These are phyloP conservation scores for Leersia perrieri DNA, from an alignment of 176 grass and related monocot species.

Conservation along the genomic window DNA sequence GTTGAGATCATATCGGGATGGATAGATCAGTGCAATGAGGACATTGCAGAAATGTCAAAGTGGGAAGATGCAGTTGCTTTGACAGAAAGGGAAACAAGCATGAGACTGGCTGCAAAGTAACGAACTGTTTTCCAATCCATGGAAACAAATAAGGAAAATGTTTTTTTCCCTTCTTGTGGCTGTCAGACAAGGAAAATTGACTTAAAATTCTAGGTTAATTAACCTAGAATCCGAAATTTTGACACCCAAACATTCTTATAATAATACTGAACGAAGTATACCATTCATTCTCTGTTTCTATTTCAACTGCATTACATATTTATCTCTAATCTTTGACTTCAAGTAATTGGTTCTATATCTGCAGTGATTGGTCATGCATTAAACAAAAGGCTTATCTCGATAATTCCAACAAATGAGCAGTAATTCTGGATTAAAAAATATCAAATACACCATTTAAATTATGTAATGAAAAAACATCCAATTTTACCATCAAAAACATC, in stretches of 20 bases:
- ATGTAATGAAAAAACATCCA: neutral
- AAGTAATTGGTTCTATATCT: neutral
- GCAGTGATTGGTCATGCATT: neutral
- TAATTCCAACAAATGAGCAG: neutral
- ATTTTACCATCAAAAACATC: neutral
- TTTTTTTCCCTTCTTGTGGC: neutral
- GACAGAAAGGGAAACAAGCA: slow-evolving; percentile 8
- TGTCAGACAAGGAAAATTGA: slow-evolving; percentile 7
- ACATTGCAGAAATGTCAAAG: no score
- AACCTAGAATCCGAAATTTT: slow-evolving; percentile 9
- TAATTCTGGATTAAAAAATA: neutral
- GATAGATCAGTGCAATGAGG: no score
- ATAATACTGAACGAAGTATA: neutral
- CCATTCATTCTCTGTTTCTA: neutral
- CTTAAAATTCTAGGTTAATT: slow-evolving; percentile 4
- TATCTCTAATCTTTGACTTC: neutral
- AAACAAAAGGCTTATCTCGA: neutral
- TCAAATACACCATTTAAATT: neutral
- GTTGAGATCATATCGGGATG: no score
- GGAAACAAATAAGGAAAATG: neutral
- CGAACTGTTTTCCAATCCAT: no score
- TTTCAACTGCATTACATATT: neutral
- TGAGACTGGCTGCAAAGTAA: no score
- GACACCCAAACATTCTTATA: neutral
- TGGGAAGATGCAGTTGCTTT: no score